phyloP scores from a whole-genome alignment of 257 asterid species.

The Oldenlandia corymbosa region DNA sequence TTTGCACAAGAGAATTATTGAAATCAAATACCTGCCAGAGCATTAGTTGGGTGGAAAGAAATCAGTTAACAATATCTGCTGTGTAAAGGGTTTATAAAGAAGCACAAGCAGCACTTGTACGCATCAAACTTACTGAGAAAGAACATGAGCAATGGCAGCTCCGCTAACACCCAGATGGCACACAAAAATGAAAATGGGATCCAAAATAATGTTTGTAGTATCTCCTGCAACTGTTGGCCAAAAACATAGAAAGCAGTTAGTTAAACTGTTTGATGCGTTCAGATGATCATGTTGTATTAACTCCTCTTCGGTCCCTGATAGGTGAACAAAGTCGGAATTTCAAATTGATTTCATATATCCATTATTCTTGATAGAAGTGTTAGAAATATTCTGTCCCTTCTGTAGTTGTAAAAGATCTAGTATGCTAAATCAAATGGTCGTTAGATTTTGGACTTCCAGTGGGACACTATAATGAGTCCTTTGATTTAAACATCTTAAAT shows the following conservation, averaged over 20 bases:
- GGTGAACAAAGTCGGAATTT: neutral
- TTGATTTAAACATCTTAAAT: neutral
- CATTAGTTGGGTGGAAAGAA: neutral
- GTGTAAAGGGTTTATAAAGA: neutral
- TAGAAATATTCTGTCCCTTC: neutral
- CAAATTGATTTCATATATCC: neutral
- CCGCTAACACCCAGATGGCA: slow-evolving; percentile 76
- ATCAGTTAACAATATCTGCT: neutral
- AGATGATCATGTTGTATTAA: neutral
- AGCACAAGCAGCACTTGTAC: neutral
- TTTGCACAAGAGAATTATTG: slow-evolving; percentile 52
- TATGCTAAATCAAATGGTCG: neutral
- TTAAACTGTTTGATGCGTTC: neutral
- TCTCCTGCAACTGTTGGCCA: slow-evolving; percentile 66
- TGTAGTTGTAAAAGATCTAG: neutral
- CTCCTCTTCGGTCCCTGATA: neutral
- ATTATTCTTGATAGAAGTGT: neutral
- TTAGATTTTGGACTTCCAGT: neutral
- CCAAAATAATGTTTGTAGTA: slow-evolving; percentile 62
- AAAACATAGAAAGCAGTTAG: neutral
- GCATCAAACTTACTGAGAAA: slow-evolving; percentile 67
- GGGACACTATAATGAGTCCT: neutral
- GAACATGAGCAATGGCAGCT: slow-evolving; percentile 97
- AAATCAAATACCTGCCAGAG: slow-evolving; percentile 61
- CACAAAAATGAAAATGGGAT: slow-evolving; percentile 76